Evolutionary conservation across 2,329 filamentous ascomycete genomes (phyloP).

Genomic region (Claviceps purpurea): DNA sequence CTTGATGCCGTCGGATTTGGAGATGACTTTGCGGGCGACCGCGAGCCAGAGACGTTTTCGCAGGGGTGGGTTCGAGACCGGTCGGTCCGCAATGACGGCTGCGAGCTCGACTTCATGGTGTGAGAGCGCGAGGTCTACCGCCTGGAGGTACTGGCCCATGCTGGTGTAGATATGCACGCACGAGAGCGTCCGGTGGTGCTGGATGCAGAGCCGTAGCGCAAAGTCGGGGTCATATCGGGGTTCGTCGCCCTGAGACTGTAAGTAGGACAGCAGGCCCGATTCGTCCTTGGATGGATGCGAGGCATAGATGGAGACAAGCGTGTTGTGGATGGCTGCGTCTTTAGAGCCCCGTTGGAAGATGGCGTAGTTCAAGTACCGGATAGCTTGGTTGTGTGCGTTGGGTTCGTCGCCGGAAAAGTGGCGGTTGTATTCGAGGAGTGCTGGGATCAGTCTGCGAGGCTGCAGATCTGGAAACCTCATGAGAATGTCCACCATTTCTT

Average conservation of each 20-base stretch:
- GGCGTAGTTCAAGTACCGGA: slow-evolving; percentile 85
- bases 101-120: slow-evolving; percentile 85
- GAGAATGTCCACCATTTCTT: slow-evolving; percentile 84
- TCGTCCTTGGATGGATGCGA: slow-evolving; percentile 75
- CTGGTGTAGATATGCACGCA: slow-evolving; percentile 95
- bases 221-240: slow-evolving; percentile 91
- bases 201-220: slow-evolving; percentile 86
- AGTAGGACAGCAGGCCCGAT: slow-evolving; percentile 71
- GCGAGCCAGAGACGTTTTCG: slow-evolving; percentile 93
- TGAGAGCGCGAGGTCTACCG: slow-evolving; percentile 81
- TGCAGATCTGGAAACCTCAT: slow-evolving; percentile 84
- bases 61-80: slow-evolving; percentile 62
- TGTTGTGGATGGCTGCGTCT: slow-evolving; percentile 88
- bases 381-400: slow-evolving; percentile 70
- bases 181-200: slow-evolving; percentile 82
- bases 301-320: slow-evolving; percentile 89
- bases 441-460: slow-evolving; percentile 79
- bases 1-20: slow-evolving; percentile 75
- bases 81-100: slow-evolving; percentile 74
- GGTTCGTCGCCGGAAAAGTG: slow-evolving; percentile 48
- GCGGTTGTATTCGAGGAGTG: slow-evolving; percentile 85
- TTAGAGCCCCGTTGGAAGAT: slow-evolving; percentile 74
- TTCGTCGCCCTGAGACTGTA: slow-evolving; percentile 79
- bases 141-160: slow-evolving; percentile 89
- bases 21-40: slow-evolving; percentile 88